A percentile compares a stretch with the other conserved stretches of the same genome.
Conservation (phyloP, 75 land plant species). For the Cunninghamia lanceolata region DNA sequence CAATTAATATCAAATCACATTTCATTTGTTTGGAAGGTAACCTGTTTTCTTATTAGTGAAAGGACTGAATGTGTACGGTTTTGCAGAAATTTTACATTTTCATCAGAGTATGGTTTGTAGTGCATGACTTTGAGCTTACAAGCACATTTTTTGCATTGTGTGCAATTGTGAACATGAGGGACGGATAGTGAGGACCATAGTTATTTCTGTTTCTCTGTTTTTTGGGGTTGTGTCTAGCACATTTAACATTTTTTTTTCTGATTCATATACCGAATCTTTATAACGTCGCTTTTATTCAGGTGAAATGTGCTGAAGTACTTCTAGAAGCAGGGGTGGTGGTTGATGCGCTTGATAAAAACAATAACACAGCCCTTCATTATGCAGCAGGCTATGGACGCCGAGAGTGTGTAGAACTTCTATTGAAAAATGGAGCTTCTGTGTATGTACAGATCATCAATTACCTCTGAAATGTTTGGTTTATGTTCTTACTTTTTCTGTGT, state of each 20-base stretch:
- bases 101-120: neutral
- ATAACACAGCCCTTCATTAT: slow-evolving; percentile 46
- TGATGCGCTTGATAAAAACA: slow-evolving; percentile 44
- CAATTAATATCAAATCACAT: neutral
- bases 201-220: neutral
- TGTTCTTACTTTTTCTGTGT: neutral
- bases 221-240: neutral
- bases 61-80: neutral
- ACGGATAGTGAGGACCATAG: neutral
- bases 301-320: slow-evolving; percentile 33
- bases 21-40: neutral
- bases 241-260: neutral
- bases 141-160: neutral
- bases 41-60: neutral
- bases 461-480: neutral
- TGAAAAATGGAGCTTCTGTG: slow-evolving; percentile 45
- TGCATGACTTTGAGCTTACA: neutral
- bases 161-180: neutral
- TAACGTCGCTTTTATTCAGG: slow-evolving; percentile 5
- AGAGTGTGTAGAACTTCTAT: slow-evolving; percentile 42
- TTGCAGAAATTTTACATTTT: neutral
- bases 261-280: neutral
- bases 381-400: slow-evolving; percentile 43
- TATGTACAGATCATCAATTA: slow-evolving; percentile 15
- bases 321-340: slow-evolving; percentile 40